Percentiles rank a stretch among this genome's conserved stretches.
These are phyloP conservation scores for Chrysoporthe puriensis DNA, from an alignment of 2,329 filamentous ascomycete genomes.

Conservation along the genomic window DNA sequence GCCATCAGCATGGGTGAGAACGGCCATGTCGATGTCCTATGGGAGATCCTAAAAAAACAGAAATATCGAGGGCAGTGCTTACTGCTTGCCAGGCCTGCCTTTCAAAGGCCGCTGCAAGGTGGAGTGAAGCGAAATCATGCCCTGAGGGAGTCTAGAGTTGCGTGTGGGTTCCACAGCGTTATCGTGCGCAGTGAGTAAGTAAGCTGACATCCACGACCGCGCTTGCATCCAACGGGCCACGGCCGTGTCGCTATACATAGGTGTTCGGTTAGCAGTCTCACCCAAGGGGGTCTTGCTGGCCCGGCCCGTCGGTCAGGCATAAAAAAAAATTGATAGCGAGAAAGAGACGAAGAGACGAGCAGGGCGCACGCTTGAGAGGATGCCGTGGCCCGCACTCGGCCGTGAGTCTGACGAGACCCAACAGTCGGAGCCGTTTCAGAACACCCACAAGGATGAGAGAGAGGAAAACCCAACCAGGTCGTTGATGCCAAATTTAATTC, in stretches of 20 bases:
- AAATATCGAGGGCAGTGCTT: no score
- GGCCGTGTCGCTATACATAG: conserved; percentile 3
- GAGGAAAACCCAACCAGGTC: not conserved
- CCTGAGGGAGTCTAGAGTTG: no score
- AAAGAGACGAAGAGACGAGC: not conserved
- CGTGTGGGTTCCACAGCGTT: no score
- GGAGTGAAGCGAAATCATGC: no score
- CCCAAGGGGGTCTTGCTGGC: not conserved
- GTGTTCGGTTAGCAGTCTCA: not conserved
- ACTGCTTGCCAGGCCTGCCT: no score
- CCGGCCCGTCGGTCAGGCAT: not conserved
- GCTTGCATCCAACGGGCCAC: not conserved
- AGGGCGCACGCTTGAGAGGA: not conserved
- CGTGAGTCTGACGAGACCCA: not conserved
- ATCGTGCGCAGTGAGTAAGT: not conserved
- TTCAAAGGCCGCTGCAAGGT: no score
- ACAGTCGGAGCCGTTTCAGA: not conserved
- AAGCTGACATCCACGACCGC: conserved; percentile 2
- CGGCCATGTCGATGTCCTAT: no score
- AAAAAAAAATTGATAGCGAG: not conserved
- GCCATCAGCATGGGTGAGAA: no score
- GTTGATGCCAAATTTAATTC: not conserved
- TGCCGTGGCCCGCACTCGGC: not conserved
- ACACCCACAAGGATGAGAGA: not conserved
- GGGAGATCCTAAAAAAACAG: no score